Evolutionary conservation across 2,329 filamentous ascomycete species (phyloP).

Genomic region (Exophiala phaeomuriformis): DNA sequence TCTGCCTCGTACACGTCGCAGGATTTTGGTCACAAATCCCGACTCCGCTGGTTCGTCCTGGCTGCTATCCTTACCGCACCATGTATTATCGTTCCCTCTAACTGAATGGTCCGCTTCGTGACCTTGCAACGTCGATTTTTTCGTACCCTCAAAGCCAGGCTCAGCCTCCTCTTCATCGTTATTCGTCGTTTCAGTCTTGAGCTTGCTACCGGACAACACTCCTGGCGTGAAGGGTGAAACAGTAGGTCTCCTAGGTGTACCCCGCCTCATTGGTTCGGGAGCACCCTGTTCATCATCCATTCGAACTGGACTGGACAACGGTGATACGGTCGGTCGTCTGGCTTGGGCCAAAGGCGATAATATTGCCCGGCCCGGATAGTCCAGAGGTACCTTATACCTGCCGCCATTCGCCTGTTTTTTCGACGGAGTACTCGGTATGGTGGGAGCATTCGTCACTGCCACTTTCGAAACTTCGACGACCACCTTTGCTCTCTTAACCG

Average conservation of each 20-base stretch:
- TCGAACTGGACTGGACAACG: constrained; percentile 18
- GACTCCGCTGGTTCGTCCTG: neutral
- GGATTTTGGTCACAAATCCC: constrained; percentile 8
- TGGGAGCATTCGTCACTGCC: neutral
- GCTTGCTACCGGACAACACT: constrained; percentile 6
- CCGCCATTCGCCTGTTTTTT: neutral
- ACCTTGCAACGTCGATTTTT: neutral
- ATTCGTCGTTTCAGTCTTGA: constrained; percentile 6
- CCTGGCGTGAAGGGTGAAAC: constrained; percentile 18
- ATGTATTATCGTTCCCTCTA: neutral
- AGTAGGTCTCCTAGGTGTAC: constrained; percentile 10
- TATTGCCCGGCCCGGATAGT: constrained; percentile 9
- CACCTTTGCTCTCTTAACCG: constrained; percentile 20
- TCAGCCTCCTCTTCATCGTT: neutral
- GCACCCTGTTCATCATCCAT: constrained; percentile 1
- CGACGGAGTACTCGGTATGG: constrained; percentile 5
- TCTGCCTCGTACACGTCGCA: constrained; percentile 9
- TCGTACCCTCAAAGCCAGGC: neutral
- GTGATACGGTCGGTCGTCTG: constrained; percentile 16
- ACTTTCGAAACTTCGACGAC: constrained; percentile 10
- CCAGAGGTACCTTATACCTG: constrained; percentile 3
- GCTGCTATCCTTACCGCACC: neutral
- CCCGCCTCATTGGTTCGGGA: neutral
- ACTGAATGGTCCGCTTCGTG: neutral
- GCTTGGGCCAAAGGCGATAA: constrained; percentile 20